A percentile compares a stretch with the other conserved stretches of the same genome.
phyloP scores from a whole-genome alignment of 768 basidiomycete species.

The Nevesoporus exiguus region DNA sequence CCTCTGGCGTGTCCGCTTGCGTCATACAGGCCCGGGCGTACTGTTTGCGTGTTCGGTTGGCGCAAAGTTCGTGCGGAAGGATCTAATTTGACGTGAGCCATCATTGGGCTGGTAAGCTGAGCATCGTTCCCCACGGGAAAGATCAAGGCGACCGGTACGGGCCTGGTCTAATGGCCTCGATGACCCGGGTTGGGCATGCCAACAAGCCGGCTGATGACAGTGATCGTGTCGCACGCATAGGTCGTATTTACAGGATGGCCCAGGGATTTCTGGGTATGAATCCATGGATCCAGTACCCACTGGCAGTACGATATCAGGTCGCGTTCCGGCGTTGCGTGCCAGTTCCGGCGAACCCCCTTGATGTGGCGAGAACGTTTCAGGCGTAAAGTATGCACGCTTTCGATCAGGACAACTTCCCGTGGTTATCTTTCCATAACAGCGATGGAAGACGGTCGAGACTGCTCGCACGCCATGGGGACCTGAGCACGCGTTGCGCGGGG shows the following conservation, averaged over 20 bases:
- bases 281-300: background rate
- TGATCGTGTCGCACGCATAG: background rate
- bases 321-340: no score
- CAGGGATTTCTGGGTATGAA: no score
- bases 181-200: background rate
- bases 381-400: background rate
- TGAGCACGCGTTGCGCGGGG: background rate
- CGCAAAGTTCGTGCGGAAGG: background rate
- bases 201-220: background rate
- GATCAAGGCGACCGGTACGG: background rate
- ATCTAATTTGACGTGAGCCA: background rate
- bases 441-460: background rate
- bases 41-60: background rate
- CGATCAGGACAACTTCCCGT: background rate
- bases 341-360: background rate
- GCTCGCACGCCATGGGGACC: background rate
- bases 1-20: no score
- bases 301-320: no score
- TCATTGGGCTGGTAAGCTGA: background rate
- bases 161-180: background rate
- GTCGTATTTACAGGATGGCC: background rate
- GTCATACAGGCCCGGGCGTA: no score
- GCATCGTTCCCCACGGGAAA: background rate
- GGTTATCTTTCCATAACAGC: background rate
- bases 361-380: background rate